These are phyloP conservation scores for Lineolata rhizophorae DNA, from an alignment of 495 filamentous ascomycete species.

Conservation along the genomic window DNA sequence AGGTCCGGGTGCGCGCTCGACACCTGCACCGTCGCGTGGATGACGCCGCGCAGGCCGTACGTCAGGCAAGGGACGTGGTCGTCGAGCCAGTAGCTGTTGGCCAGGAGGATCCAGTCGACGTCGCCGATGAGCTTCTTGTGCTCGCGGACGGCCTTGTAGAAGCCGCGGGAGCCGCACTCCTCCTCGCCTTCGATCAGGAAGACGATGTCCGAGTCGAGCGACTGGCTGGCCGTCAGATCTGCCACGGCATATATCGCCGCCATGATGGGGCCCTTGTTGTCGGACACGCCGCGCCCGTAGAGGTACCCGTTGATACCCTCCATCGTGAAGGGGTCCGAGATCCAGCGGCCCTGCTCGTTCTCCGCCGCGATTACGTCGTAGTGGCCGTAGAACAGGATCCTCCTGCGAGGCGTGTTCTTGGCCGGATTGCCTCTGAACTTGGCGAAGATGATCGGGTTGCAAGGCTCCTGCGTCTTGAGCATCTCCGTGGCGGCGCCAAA, in stretches of 20 bases:
- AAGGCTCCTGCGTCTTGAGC: slow-evolving; percentile 41
- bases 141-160: slow-evolving; percentile 51
- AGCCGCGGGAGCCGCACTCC: slow-evolving; percentile 80
- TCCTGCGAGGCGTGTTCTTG: slow-evolving; percentile 39
- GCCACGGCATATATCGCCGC: slow-evolving; percentile 84
- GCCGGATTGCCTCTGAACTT: slow-evolving; percentile 52
- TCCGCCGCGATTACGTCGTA: slow-evolving; percentile 97
- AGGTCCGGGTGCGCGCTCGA: slow-evolving; percentile 73
- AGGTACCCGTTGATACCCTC: slow-evolving; percentile 76
- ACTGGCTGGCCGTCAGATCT: slow-evolving; percentile 57
- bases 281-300: slow-evolving; percentile 88
- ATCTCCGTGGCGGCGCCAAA: slow-evolving; percentile 77
- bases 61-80: slow-evolving; percentile 89
- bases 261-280: slow-evolving; percentile 91
- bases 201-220: slow-evolving; percentile 62
- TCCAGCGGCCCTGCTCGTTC: slow-evolving; percentile 53
- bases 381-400: slow-evolving; percentile 89
- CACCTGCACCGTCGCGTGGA: slow-evolving; percentile 76
- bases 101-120: slow-evolving; percentile 80
- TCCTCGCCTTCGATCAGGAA: slow-evolving; percentile 96
- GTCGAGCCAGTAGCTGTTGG: slow-evolving; percentile 96
- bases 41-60: slow-evolving; percentile 83
- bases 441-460: slow-evolving; percentile 79
- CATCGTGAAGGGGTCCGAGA: slow-evolving; percentile 65
- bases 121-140: slow-evolving; percentile 72